phyloP scores from a whole-genome alignment of 1,139 yeast genomes.

The Suhomyces coccinellae region DNA sequence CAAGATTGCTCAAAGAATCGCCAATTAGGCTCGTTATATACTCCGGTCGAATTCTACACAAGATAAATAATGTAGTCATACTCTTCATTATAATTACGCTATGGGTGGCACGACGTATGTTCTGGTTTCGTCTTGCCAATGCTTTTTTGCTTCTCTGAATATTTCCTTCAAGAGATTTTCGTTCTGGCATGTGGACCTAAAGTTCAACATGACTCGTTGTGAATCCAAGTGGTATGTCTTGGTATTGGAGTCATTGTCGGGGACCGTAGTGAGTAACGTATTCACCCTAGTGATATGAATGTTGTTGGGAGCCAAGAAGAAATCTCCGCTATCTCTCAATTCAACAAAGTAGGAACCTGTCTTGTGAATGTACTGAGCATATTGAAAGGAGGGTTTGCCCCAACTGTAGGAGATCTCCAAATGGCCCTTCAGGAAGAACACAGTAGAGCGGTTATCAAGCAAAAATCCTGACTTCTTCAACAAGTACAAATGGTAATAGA shows the following conservation, averaged over 20 bases:
- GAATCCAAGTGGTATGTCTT: constrained; percentile 53
- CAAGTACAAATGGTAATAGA: constrained; percentile 63
- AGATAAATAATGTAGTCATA: background rate
- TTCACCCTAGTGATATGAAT: constrained; percentile 68
- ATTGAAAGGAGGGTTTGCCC: constrained; percentile 84
- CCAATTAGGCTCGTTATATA: no score
- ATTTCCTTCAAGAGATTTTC: constrained; percentile 46
- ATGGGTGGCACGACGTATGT: constrained; percentile 8
- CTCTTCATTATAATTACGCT: background rate
- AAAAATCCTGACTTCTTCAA: constrained; percentile 71
- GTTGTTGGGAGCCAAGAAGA: constrained; percentile 80
- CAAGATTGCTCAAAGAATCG: constrained; percentile 85
- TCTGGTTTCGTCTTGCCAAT: constrained; percentile 41
- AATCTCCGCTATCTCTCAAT: constrained; percentile 74
- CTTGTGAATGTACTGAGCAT: constrained; percentile 85
- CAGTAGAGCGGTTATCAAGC: constrained; percentile 78
- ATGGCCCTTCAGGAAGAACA: constrained; percentile 52
- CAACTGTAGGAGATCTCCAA: constrained; percentile 76
- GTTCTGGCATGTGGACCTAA: constrained; percentile 62
- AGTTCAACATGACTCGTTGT: constrained; percentile 69
- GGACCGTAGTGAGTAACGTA: constrained; percentile 26
- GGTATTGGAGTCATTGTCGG: constrained; percentile 29
- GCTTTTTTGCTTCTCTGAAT: constrained; percentile 58
- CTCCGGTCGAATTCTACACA: no score
- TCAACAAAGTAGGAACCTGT: constrained; percentile 92